Evolutionary conservation across 495 filamentous ascomycete species (phyloP).

Genomic region (Hypoxylon lenormandii): DNA sequence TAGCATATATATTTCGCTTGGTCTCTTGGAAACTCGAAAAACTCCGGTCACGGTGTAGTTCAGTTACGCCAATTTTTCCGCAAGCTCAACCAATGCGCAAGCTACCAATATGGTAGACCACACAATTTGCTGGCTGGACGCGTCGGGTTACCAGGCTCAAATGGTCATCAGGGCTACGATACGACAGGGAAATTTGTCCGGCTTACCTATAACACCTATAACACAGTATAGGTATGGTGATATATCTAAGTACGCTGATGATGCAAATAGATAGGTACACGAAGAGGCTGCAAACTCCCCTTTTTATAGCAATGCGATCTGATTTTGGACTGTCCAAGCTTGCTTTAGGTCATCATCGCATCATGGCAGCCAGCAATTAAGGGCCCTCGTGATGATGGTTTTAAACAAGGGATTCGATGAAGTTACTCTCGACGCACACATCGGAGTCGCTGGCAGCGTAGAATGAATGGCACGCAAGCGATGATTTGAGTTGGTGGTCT

Average conservation of each 20-base stretch:
- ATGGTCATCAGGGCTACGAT: slow-evolving; percentile 36
- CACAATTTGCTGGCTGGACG: slow-evolving; percentile 36
- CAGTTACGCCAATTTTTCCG: slow-evolving; percentile 39
- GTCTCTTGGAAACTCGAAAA: neutral
- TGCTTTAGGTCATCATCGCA: slow-evolving; percentile 94
- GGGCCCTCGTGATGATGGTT: slow-evolving; percentile 99
- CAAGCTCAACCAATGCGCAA: slow-evolving; percentile 42
- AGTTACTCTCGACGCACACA: slow-evolving; percentile 85
- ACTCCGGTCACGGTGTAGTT: slow-evolving; percentile 7
- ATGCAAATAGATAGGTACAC: neutral
- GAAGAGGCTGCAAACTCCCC: slow-evolving; percentile 13
- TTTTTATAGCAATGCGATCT: slow-evolving; percentile 1
- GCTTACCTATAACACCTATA: slow-evolving; percentile 29
- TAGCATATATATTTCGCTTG: slow-evolving; percentile 17
- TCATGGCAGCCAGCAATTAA: slow-evolving; percentile 85
- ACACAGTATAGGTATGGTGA: neutral
- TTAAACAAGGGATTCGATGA: slow-evolving; percentile 79
- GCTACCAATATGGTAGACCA: slow-evolving; percentile 28
- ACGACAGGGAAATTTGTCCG: slow-evolving; percentile 1
- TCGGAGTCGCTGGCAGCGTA: slow-evolving; percentile 87
- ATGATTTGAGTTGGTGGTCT: slow-evolving; percentile 97
- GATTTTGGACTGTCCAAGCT: slow-evolving; percentile 55
- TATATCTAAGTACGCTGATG: slow-evolving; percentile 11
- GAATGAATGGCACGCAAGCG: slow-evolving; percentile 71
- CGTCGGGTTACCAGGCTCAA: slow-evolving; percentile 46